These are phyloP conservation scores for Tolypocladium sp. DNA, from an alignment of 2,329 filamentous ascomycete genomes.

Conservation along the genomic window DNA sequence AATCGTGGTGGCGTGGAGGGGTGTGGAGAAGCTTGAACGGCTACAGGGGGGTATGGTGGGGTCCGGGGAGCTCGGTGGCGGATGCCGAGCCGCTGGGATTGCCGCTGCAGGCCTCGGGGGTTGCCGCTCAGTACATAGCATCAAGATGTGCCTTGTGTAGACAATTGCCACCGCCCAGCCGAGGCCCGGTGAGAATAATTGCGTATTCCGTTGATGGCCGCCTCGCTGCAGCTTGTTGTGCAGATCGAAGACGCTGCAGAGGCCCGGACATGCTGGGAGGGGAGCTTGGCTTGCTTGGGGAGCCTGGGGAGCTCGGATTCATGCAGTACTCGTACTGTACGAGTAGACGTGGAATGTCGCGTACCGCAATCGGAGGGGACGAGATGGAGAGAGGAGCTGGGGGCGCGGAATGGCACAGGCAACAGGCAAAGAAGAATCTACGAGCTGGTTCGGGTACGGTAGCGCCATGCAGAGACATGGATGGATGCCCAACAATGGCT, in stretches of 20 bases:
- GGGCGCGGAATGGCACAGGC: too few relatives aligned
- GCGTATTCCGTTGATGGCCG: background rate
- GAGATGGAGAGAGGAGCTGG: background rate
- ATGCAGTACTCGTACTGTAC: background rate
- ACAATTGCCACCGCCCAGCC: background rate
- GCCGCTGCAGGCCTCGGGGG: background rate
- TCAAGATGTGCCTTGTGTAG: background rate
- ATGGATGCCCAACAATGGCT: too few relatives aligned
- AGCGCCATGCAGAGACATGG: too few relatives aligned
- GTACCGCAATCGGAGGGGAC: background rate
- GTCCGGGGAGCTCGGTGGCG: background rate
- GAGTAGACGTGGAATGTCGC: background rate
- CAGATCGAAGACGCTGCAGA: background rate
- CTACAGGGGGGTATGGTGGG: background rate
- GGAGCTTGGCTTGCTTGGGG: too few relatives aligned
- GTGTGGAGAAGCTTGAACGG: background rate
- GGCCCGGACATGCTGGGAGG: background rate
- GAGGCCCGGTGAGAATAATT: background rate
- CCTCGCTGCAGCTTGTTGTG: background rate
- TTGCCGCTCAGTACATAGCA: too few relatives aligned
- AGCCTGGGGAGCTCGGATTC: background rate
- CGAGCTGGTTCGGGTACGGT: too few relatives aligned
- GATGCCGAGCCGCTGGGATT: background rate
- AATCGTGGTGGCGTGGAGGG: background rate
- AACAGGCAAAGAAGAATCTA: background rate